phyloP scores from a whole-genome alignment of 306 rosid genomes.

The Mimosa pudica region DNA sequence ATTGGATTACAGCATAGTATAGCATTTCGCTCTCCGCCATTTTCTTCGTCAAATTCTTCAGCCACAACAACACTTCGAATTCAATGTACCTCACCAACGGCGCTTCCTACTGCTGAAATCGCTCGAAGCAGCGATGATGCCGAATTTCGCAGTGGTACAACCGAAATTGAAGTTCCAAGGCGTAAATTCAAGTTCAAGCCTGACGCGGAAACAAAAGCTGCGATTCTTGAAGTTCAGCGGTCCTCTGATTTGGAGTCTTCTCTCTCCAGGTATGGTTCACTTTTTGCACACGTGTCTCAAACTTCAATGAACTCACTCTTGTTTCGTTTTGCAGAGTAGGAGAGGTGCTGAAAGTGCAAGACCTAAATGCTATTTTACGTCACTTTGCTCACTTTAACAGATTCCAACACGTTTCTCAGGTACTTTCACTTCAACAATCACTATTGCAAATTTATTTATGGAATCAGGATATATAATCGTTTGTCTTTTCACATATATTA shows the following conservation, averaged over 20 bases:
- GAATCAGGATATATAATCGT: background rate
- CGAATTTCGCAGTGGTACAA: slow-evolving; percentile 11
- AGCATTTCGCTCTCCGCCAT: slow-evolving; percentile 31
- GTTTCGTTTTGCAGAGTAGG: slow-evolving; percentile 51
- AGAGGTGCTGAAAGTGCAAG: slow-evolving; percentile 63
- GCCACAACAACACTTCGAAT: slow-evolving; percentile 18
- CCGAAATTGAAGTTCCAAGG: slow-evolving; percentile 31
- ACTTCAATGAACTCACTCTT: background rate
- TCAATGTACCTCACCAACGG: slow-evolving; percentile 3
- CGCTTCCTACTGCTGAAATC: slow-evolving; percentile 16
- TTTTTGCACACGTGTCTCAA: background rate
- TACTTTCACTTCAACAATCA: slow-evolving; percentile 22
- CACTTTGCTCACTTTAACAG: slow-evolving; percentile 59
- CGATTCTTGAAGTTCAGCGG: slow-evolving; percentile 55
- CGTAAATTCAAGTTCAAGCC: slow-evolving; percentile 45
- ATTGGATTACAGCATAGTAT: slow-evolving; percentile 30
- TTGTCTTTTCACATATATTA: background rate
- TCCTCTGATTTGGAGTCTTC: slow-evolving; percentile 54
- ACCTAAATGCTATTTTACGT: slow-evolving; percentile 68
- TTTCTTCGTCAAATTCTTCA: slow-evolving; percentile 30
- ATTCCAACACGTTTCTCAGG: slow-evolving; percentile 70
- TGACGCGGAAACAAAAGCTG: slow-evolving; percentile 51
- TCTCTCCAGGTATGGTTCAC: slow-evolving; percentile 59
- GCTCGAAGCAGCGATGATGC: slow-evolving; percentile 23
- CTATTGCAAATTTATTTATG: background rate